A percentile compares a stretch with the other conserved stretches of the same genome.
Evolutionary conservation across 352 stramenopile genomes (phyloP).

Genomic region (Pythium aristosporum): DNA sequence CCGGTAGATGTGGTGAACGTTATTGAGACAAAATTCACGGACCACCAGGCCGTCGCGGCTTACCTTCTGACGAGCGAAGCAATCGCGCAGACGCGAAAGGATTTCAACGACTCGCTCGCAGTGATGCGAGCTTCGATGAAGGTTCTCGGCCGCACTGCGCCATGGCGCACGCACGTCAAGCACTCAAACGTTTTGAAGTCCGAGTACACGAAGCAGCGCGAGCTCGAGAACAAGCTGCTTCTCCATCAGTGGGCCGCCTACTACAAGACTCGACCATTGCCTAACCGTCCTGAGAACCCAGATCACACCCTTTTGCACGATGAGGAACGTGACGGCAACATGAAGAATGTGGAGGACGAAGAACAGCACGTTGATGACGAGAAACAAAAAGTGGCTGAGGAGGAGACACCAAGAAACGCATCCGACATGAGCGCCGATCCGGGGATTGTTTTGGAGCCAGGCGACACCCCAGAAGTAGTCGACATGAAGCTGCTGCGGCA

Average conservation of each 20-base stretch:
- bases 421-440: background rate
- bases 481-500: conserved; percentile 77
- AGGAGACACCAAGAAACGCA: background rate
- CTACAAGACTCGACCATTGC: conserved; percentile 47
- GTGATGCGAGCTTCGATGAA: conserved; percentile 56
- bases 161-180: conserved; percentile 62
- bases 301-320: background rate
- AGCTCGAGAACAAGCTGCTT: conserved; percentile 56
- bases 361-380: background rate
- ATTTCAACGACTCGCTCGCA: conserved; percentile 50
- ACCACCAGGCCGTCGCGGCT: conserved; percentile 29
- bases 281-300: background rate
- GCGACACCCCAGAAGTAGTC: conserved; percentile 49
- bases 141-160: conserved; percentile 50
- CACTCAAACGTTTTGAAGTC: conserved; percentile 62
- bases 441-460: conserved; percentile 29
- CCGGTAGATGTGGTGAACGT: conserved; percentile 44
- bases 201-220: conserved; percentile 49
- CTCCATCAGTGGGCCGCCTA: conserved; percentile 60
- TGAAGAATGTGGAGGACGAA: background rate
- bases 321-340: background rate
- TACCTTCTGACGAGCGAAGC: conserved; percentile 32
- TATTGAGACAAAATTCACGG: conserved; percentile 37
- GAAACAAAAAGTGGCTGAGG: background rate
- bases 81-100: conserved; percentile 29